A percentile compares a stretch with the other conserved stretches of the same genome.
These are phyloP conservation scores for Tuber aestivum DNA, from an alignment of 495 filamentous ascomycete genomes.

Conservation along the genomic window DNA sequence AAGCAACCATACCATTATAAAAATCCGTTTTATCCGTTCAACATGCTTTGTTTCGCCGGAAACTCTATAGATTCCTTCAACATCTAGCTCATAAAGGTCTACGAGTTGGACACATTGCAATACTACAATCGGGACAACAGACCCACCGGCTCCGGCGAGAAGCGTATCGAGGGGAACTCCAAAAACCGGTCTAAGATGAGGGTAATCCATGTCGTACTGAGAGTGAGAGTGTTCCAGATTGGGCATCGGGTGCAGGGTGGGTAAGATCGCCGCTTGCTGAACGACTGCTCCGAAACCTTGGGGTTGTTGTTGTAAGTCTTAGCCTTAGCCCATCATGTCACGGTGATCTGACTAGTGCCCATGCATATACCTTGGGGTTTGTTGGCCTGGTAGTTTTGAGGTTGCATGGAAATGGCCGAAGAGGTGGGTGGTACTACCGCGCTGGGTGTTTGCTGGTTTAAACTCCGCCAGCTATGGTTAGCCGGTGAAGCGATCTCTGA, in stretches of 20 bases:
- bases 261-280: conserved; percentile 34
- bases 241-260: conserved; percentile 14
- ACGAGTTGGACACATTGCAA: conserved; percentile 93
- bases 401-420: not conserved
- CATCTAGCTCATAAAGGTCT: conserved; percentile 80
- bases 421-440: conserved; percentile 15
- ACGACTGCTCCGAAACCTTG: conserved; percentile 42
- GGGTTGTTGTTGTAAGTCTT: conserved; percentile 23
- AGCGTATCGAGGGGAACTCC: conserved; percentile 78
- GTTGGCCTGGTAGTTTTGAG: conserved; percentile 13
- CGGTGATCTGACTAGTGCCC: not conserved
- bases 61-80: conserved; percentile 94
- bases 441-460: conserved; percentile 43
- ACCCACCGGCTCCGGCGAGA: conserved; percentile 73
- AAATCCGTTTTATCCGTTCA: conserved; percentile 71
- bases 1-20: conserved; percentile 65
- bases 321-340: conserved; percentile 18
- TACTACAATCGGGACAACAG: conserved; percentile 88
- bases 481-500: not conserved
- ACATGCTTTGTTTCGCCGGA: conserved; percentile 81
- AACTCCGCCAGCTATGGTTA: conserved; percentile 26
- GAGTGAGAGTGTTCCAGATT: conserved; percentile 21
- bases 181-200: conserved; percentile 75
- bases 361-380: not conserved
- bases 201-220: conserved; percentile 47